Evolutionary conservation across 2,329 filamentous ascomycete species (phyloP), one percentile per base, ranked within the genome.

Genomic region (Botryosphaeria agaves): DNA sequence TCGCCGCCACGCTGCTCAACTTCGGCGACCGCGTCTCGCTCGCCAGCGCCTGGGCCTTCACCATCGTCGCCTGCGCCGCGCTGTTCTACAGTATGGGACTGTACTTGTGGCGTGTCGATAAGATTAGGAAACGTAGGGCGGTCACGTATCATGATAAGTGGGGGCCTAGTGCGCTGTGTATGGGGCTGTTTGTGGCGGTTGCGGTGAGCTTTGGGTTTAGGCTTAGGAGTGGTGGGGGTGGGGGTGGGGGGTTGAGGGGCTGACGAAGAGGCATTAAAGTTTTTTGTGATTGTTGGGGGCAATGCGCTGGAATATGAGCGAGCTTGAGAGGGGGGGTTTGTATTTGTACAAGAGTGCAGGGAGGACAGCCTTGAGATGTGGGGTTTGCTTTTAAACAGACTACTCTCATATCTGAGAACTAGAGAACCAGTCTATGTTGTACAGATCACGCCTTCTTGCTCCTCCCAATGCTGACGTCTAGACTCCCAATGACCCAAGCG

Each of bases 131-230:
- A 42, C 67, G 87, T 31, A 74, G 75, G 38, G 82, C 79, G n/a
- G 83, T 87, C 24, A 77, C 74, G 43, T 98, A 89, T 54, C 89
- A 95, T 51, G 89, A 98, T 52, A 76, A 72, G 41, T 79, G 75
- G 65, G 89, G 89, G 0, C 87, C 89, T 0, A 84, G 67, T 3
- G 57, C 74, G 14, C 64, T 98, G 18, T 92, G 84, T 42, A 45
- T 65, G 6, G 69, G 79, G 3, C 53, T 95, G 31, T 68, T 94
- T 25, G 56, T 66, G 1, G 81, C 84, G 3, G 72, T 94, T 7
- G 59, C 66, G 3, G 49, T 91, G 16, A 92, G 89, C 52, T 91
- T 93, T 61, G 78, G 57, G 4, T 75, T 83, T 43, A 72, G 87
- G 38, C 66, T 82, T n/a, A 66, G 63, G 21, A 41, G 48, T 24